Conservation (phyloP, 164 flowering plant genomes). For the Kalanchoe fedtschenkoi region DNA sequence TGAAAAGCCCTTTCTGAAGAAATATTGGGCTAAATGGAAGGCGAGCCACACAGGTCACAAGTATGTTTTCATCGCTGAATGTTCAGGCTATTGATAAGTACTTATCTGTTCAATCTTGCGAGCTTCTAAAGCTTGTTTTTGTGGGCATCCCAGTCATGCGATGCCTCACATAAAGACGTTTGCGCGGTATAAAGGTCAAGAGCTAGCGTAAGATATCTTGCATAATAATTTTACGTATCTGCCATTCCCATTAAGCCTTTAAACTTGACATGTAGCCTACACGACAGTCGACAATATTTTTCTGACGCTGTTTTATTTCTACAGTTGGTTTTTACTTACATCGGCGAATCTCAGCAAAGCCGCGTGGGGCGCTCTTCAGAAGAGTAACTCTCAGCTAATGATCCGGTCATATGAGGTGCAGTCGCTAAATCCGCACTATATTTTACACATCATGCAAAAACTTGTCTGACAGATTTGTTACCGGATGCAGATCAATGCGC, state of each 20-base stretch:
- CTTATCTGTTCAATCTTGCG: not conserved
- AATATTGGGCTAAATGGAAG: conserved; percentile 96
- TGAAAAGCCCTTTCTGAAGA: conserved; percentile 75
- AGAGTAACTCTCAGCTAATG: conserved; percentile 90
- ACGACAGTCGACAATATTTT: not conserved
- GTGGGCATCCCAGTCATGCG: conserved; percentile 63
- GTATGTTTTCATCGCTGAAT: conserved; percentile 17
- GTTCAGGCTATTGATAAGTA: not conserved
- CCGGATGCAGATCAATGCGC: not conserved
- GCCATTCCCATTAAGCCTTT: not conserved
- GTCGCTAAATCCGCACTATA: not conserved
- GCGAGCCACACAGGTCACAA: conserved; percentile 83
- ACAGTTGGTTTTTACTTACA: conserved; percentile 92
- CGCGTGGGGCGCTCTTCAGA: conserved; percentile 99
- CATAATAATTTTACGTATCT: not conserved
- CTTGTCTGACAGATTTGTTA: too few relatives aligned
- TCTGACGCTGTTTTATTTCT: conserved; percentile 8
- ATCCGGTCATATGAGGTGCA: conserved; percentile 96
- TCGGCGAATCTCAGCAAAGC: conserved; percentile 98
- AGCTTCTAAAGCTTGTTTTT: conserved; percentile 3
- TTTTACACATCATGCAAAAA: too few relatives aligned
- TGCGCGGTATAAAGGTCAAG: conserved; percentile 81
- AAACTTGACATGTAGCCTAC: not conserved
- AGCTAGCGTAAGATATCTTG: conserved; percentile 66
- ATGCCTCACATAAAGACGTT: conserved; percentile 99